Conservation (phyloP, 208 protist genomes). For the Leishmania arabica region DNA sequence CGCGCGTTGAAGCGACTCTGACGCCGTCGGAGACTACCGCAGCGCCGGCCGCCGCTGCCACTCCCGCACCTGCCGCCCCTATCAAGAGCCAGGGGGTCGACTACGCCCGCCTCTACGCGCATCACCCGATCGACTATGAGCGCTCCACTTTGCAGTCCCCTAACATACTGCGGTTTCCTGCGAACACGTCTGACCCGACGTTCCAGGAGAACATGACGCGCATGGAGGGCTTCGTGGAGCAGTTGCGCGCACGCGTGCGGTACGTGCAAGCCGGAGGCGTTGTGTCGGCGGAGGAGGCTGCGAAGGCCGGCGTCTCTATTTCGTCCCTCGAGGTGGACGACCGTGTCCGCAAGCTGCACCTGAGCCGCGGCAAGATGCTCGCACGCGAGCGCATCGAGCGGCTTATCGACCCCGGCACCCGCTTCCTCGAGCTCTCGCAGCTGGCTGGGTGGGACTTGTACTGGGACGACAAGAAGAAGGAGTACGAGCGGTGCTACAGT, state of each 20-base stretch:
- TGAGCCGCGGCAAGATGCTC: slow-evolving; percentile 88
- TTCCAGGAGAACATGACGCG: slow-evolving; percentile 54
- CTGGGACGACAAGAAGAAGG: slow-evolving; percentile 48
- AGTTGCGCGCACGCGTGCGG: slow-evolving; percentile 42
- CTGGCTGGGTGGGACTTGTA: slow-evolving; percentile 95
- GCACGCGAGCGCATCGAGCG: slow-evolving; percentile 90
- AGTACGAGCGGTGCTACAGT: slow-evolving; percentile 75
- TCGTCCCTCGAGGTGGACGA: slow-evolving; percentile 28
- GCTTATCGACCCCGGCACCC: slow-evolving; percentile 89
- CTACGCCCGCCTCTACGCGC: slow-evolving; percentile 36
- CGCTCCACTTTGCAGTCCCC: slow-evolving; percentile 29
- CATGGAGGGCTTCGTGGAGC: slow-evolving; percentile 50
- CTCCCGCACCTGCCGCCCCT: neutral
- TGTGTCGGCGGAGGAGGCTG: slow-evolving; percentile 20
- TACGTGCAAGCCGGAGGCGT: slow-evolving; percentile 37
- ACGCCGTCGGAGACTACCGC: neutral
- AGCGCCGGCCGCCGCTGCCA: neutral
- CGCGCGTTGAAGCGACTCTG: neutral
- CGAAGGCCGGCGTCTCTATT: slow-evolving; percentile 13
- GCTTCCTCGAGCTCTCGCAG: slow-evolving; percentile 96
- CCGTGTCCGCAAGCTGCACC: slow-evolving; percentile 30
- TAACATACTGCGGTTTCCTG: slow-evolving; percentile 55
- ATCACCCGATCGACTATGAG: slow-evolving; percentile 58
- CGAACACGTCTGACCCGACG: slow-evolving; percentile 31
- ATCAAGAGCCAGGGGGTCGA: slow-evolving; percentile 8